Base-by-base conservation (phyloP, 176 grass and related monocot genomes). In the Avena insularis region DNA sequence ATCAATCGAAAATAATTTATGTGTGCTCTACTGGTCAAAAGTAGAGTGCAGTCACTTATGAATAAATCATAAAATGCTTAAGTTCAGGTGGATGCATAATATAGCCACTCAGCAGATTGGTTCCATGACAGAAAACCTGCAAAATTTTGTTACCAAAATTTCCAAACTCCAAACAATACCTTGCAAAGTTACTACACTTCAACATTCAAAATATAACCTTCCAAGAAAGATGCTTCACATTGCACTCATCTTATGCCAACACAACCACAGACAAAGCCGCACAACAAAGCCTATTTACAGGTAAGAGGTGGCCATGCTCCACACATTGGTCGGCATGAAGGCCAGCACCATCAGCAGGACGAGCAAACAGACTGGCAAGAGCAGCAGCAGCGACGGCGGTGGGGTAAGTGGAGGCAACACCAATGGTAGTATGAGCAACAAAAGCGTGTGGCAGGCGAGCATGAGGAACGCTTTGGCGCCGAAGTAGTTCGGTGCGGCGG, bases 361-460 rank as follows among this genome's bases (percentile, higher is more conserved):
- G 43, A 98, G 89, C 45, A 98, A 51, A 76, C 89, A 87, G 51
- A 93, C 70, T 0, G 93, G 95, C 50, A 95, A 68, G 50, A 94
- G 75, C 1, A 98, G 58, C 57, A 98, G 88, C 73, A 95, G 66
- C 48, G 86, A 83, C 0, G 95, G 95, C 0, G 95, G 93, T 9
- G 95, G 95, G 1, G 91, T 93, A 83, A 98, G 66, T 0, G 93
- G 95, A 2, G 95, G 95, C 79, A 98, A n/a, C 4, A 95, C 80
- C 75, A 95, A 58, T 0, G 95, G 95, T 67, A 98, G 95, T 10
- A 93, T 53, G 33, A 95, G 86, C 83, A 98, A 58, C 8, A 89
- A 95, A 19, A 87, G 35, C 1, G 87, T 87, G 71, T 93, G 62
- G 49, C 86, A 82, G 40, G 85, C 77, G 16, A 95, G 91, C 60